Evolutionary conservation across 805 yeast species (phyloP), one percentile per base, ranked within the genome.

Genomic region (Wickerhamomyces canadensis): DNA sequence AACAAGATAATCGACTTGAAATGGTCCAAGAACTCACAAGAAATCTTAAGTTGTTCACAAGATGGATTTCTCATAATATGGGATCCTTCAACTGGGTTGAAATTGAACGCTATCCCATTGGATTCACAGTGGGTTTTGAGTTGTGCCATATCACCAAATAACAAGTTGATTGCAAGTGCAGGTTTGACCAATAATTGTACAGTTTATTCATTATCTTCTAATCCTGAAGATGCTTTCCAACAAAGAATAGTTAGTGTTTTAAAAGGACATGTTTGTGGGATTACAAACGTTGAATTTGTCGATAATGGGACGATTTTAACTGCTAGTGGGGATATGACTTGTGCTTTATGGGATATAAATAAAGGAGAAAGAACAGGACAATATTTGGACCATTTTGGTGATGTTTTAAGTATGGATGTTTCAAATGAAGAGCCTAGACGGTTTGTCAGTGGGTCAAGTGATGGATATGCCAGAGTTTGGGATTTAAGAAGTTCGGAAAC

Each of bases 1-100:
- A 82, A 78, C 53, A 87, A 88, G 53, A 72, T 88, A 16, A 70
- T 80, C 8, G 76, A 78, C 40, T 64, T 84, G 40, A 66, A 76
- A 36, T 84, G 96, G 94, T 71, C 78, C 37, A 55, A 65, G 1
- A 80, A 80, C 52, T 72, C 84, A n/a, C 58, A 61, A 31, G 70
- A 68, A 31, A 52, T 88, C 3, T 58, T 87, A 8, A 75, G 87
- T 34, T 87, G 86, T 0, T 80, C 91, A 19, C 95, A 85, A 55
- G 97, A 89, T 59, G 96, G 95, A 2, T 83, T 76, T 52, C 66
- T 87, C 66, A 67, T 89, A 27, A 59, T 85, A 16, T 89, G 97
- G 96, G 91, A 88, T 56, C 70, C 86, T 0, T 63, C 71, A 4
- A 73, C 85, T 0, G 89, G 88, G 3, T 64, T 74, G 44, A 89